Evolutionary conservation across 1,284 basidiomycete species (phyloP), one percentile per base, ranked within the genome.

Genomic region (Athelia sp.): DNA sequence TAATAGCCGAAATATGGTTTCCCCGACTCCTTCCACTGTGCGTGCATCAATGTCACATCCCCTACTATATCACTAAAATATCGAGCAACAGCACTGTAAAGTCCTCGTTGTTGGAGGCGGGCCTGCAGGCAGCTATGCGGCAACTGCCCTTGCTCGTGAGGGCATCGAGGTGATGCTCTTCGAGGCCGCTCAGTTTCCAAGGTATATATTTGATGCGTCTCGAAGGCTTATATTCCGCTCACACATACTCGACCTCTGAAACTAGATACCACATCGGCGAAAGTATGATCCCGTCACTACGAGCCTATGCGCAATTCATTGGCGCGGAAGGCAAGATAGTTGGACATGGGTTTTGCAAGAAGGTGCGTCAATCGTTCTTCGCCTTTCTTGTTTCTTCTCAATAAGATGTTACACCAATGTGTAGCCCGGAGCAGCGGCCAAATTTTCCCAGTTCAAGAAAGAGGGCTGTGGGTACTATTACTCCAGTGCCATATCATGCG

Each of bases 111-210:
- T 82, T 18, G 79, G 81, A 17, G 81, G 78, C 45, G 87, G 87
- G n/a, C 87, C 87, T 9, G 80, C 78, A n/a, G 87, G 87, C 22
- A 80, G 78, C 51, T 90, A 87, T 60, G 74, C 84, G 38, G 85
- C 86, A 2, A 71, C 82, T n/a, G 81, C 74, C 32, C 76, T 90
- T 15, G 82, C 83, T 3, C 69, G 82, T 36, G 87, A 90, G 64
- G 87, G 87, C 2, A 61, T 86, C 42, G 68, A 81, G 46, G 85
- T 87, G 49, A 80, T 80, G 17, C 58, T 90, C 19, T 68, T 89
- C 34, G 87, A 90, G 64, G 73, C 80, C 15, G 72, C 77, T 21
- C 76, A 80, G 56, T 89, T 87, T 61, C 87, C 87, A 43, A 72
- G 85, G 81, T 73, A 46, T 23, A 53, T 56, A 38, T 18, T 49